phyloP scores from a whole-genome alignment of 169 alveolate genomes.

The Cryptosporidium meleagridis region DNA sequence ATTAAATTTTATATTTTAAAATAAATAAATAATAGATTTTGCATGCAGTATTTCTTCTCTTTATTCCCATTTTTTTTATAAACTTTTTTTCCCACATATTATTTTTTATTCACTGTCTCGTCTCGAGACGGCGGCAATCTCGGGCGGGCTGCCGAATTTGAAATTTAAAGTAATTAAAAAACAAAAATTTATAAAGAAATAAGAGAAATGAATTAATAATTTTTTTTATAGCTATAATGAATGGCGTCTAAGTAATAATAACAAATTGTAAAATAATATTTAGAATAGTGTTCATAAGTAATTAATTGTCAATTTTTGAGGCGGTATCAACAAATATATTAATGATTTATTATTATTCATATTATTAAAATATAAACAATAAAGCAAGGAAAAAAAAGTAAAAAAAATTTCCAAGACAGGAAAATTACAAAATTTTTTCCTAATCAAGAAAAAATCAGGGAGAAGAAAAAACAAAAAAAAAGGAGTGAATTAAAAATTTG shows the following conservation, averaged over 20 bases:
- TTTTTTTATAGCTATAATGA: not conserved
- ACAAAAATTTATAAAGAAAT: not conserved
- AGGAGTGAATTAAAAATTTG: not conserved
- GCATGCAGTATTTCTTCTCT: not conserved
- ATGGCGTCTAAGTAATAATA: slow-evolving; percentile 42
- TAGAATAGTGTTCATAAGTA: not conserved
- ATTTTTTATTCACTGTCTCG: too few species aligned
- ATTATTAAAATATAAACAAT: not conserved
- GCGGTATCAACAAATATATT: not conserved
- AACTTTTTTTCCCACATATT: not conserved
- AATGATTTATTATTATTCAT: not conserved
- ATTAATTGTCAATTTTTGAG: not conserved
- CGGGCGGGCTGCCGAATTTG: not conserved
- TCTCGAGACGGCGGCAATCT: slow-evolving; percentile 68
- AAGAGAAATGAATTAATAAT: too few species aligned
- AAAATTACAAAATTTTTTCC: not conserved
- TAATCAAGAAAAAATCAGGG: slow-evolving; percentile 5
- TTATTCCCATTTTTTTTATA: not conserved
- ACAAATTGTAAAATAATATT: not conserved
- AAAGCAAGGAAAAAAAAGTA: not conserved
- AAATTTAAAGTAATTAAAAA: not conserved
- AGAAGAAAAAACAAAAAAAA: slow-evolving; percentile 1
- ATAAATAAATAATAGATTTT: not conserved
- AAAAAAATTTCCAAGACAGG: not conserved
- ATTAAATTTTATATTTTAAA: too few species aligned